Conservation (phyloP, 805 yeast genomes). For the Starmerella sp. region DNA sequence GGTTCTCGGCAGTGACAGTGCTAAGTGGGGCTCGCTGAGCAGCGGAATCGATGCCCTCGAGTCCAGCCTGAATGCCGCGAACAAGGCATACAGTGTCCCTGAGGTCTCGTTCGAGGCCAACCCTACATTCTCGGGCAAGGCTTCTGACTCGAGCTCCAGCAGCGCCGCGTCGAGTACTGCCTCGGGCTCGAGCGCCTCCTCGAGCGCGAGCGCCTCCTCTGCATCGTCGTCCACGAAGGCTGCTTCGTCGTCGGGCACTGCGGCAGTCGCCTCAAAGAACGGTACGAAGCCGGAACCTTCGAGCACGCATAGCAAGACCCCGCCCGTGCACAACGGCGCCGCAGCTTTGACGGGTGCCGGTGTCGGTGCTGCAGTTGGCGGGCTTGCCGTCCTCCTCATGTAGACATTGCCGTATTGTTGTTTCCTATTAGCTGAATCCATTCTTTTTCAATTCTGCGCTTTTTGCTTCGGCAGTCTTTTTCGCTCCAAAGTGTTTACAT, state of each 20-base stretch:
- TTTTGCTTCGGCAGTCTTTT: no score
- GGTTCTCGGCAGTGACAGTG: slow-evolving; percentile 1
- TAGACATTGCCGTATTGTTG: no score
- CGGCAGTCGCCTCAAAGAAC: background rate
- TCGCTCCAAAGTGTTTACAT: no score
- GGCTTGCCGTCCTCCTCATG: background rate
- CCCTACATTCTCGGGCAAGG: background rate
- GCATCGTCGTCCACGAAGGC: background rate
- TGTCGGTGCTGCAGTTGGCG: background rate
- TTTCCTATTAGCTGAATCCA: no score
- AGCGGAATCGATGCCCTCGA: slow-evolving; percentile 1
- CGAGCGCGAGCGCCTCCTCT: no score
- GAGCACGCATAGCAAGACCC: background rate
- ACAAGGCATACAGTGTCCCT: slow-evolving; percentile 75
- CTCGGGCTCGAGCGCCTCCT: background rate
- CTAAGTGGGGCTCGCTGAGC: background rate
- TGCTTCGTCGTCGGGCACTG: background rate
- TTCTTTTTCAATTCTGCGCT: no score
- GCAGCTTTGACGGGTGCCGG: background rate
- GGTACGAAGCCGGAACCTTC: background rate
- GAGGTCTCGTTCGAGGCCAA: background rate
- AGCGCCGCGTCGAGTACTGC: background rate
- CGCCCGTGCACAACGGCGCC: background rate
- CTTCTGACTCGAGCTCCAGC: background rate
- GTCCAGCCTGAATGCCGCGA: slow-evolving; percentile 3